A percentile compares a stretch with the other conserved stretches of the same genome.
These are phyloP conservation scores for Huntiella savannae DNA, from an alignment of 2,329 filamentous ascomycete genomes.

Conservation along the genomic window DNA sequence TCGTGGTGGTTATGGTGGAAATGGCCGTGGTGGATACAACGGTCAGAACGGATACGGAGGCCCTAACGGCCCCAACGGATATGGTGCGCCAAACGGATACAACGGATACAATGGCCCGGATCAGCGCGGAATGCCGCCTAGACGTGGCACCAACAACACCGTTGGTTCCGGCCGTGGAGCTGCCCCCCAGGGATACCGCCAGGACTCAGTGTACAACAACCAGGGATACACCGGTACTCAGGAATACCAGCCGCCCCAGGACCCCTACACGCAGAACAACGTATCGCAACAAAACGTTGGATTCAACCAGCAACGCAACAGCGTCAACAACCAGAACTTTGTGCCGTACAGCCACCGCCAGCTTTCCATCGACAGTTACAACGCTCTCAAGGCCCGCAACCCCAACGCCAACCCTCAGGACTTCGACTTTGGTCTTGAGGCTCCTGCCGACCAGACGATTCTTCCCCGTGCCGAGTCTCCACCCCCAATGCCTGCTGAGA, in stretches of 20 bases:
- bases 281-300: not conserved
- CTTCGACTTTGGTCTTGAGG: slow-evolving; percentile 19
- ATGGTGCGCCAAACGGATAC: slow-evolving; percentile 19
- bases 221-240: slow-evolving; percentile 11
- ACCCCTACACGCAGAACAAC: slow-evolving; percentile 2
- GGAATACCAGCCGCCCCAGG: slow-evolving; percentile 17
- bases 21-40: slow-evolving; percentile 29
- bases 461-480: slow-evolving; percentile 44
- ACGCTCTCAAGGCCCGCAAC: slow-evolving; percentile 12
- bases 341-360: slow-evolving; percentile 9
- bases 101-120: slow-evolving; percentile 15
- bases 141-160: slow-evolving; percentile 21
- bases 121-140: slow-evolving; percentile 16
- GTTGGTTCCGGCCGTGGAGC: slow-evolving; percentile 23
- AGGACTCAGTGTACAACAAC: not conserved
- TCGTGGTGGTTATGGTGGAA: slow-evolving; percentile 28
- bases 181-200: slow-evolving; percentile 16
- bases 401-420: slow-evolving; percentile 3
- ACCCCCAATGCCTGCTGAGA: slow-evolving; percentile 35
- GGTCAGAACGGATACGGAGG: slow-evolving; percentile 15
- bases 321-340: slow-evolving; percentile 4
- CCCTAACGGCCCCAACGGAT: slow-evolving; percentile 25
- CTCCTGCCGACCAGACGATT: slow-evolving; percentile 23
- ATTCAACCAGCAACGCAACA: slow-evolving; percentile 5
- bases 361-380: slow-evolving; percentile 18